Evolutionary conservation across 2,329 filamentous ascomycete species (phyloP), one percentile per base, ranked within the genome.

Genomic region (Blastomyces silverae): DNA sequence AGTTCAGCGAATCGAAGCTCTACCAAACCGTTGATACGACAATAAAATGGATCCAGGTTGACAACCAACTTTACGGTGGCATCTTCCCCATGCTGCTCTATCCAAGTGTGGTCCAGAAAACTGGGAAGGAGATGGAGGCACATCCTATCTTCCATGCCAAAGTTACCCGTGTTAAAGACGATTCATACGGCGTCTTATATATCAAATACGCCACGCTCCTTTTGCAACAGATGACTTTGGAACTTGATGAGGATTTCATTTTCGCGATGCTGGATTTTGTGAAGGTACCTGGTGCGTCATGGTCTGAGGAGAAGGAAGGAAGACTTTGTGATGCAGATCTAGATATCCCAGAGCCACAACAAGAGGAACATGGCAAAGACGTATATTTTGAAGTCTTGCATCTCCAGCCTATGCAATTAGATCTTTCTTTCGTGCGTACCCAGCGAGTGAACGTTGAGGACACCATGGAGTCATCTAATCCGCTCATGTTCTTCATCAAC

Each of bases 41-140:
- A 0, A 89, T 97, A 74, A 97, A 99, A 76, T 99, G 95, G 95
- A 94, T 99, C 37, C 94, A 99, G 77, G 90, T 99, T 70, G 94
- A 99, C 78, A 99, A 99, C 71, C 94, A 99, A 76, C 85, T 99
- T 17, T 99, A 99, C 72, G 95, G 95, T 37, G 94, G 95, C 34
- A 92, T 99, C 70, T 99, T 99, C 82, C 94, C 94, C 0, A 96
- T 99, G 79, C 87, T 99, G 39, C 82, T 99, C 65, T 99, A 99
- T 75, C 94, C 94, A 6, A 97, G 92, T 77, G 94, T 99, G 11
- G 94, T 99, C 20, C 93, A 94, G 0, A 97, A 97, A 83, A 94
- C 92, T 69, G 92, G 91, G 46, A 92, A 94, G 73, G 94, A 99
- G 76, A 94, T 96, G 74, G 94, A 97, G 69, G 89, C 92, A 0